Evolutionary conservation across 257 asterid species (phyloP), one percentile per base, ranked within the genome.

Genomic region (Thymus quinquecostatus): DNA sequence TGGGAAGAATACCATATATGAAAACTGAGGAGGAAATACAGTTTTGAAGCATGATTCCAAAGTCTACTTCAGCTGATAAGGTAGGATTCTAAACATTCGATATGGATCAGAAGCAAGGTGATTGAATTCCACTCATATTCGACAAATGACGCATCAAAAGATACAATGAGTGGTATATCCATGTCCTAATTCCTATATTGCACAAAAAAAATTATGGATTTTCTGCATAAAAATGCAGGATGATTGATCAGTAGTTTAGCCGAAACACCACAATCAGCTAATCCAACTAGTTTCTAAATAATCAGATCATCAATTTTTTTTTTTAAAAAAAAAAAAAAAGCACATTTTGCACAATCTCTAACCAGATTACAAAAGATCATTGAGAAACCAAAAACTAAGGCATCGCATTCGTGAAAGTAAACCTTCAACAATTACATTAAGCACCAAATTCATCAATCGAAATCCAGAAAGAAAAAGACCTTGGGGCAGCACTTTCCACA

Each of bases 401-500:
- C 40, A 36, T 3, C 1, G 40, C 5, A 36, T 36, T 40, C 51
- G 36, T 28, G 36, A 27, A 28, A 8, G 7, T 6, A 56, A 13
- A 56, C 38, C 62, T 29, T 10, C 14, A 27, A 3, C 21, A 21
- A 21, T 21, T 21, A 21, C 21, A 21, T 21, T 21, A 21, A 21
- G 21, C 21, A 21, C 21, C 21, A 21, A 21, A 21, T 21, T 21
- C 21, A 21, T 21, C 21, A 21, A 21, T 21, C 21, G 21, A 21
- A 21, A 21, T 21, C 8, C 1, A 14, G 28, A 13, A 12, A 9
- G 1, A 58, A 57, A 27, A 45, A 1, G 12, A 87, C 93, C 93
- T 87, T 87, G 36, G 93, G 93, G 61, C 93, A 87, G 78, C 90
- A 85, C 44, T 87, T 86, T 44, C 92, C 92, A 43, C 92, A 84